phyloP scores from a whole-genome alignment of 2,329 filamentous ascomycete genomes.

The Trichoderma sp. region DNA sequence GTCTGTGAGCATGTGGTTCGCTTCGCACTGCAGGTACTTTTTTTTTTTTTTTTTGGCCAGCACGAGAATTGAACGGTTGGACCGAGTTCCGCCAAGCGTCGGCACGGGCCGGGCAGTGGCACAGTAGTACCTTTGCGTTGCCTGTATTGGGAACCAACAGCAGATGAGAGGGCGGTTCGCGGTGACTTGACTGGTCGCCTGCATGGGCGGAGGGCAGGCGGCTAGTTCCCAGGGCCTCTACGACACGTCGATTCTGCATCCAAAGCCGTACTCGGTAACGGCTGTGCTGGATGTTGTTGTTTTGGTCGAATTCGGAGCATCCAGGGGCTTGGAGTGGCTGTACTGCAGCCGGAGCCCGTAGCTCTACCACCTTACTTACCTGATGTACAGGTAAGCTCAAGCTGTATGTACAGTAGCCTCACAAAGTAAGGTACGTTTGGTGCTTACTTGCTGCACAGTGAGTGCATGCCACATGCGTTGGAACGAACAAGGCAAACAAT shows the following conservation, averaged over 20 bases:
- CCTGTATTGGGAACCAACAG: not conserved
- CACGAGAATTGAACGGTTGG: not conserved
- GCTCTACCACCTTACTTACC: no score
- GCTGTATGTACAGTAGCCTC: not conserved
- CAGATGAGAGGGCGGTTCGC: not conserved
- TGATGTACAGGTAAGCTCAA: not conserved
- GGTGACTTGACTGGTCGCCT: not conserved
- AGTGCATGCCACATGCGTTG: not conserved
- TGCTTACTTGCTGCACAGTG: not conserved
- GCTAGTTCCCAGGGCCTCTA: not conserved
- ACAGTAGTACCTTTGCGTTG: not conserved
- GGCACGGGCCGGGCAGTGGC: constrained; percentile 14
- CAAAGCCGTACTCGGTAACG: not conserved
- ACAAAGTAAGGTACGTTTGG: not conserved
- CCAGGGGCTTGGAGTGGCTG: not conserved
- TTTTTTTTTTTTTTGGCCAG: not conserved
- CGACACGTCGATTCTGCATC: not conserved
- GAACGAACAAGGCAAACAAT: not conserved
- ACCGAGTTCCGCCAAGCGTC: constrained; percentile 12
- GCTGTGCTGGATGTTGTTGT: not conserved
- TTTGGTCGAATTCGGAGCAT: not conserved
- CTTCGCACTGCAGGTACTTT: not conserved
- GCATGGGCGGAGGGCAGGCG: not conserved
- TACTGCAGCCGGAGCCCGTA: not conserved
- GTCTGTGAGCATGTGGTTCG: not conserved